Evolutionary conservation across 2,329 filamentous ascomycete species (phyloP).

Genomic region (Cladosporium sp.): DNA sequence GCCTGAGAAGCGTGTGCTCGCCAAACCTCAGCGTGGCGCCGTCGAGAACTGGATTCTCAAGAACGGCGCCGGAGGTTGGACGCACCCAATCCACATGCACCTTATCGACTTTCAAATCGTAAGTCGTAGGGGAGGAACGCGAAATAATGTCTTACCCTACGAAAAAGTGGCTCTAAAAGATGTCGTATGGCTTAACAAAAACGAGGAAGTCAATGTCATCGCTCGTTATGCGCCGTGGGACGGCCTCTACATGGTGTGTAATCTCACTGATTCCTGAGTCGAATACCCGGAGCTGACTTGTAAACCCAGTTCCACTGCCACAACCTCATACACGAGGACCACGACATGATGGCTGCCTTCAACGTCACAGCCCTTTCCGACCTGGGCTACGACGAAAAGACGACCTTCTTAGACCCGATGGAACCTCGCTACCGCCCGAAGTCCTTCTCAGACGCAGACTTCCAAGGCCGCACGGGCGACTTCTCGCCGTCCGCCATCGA

Average conservation of each 20-base stretch:
- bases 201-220: constrained; percentile 47
- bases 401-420: constrained; percentile 21
- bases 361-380: constrained; percentile 34
- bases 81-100: constrained; percentile 53
- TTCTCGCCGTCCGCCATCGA: constrained; percentile 20
- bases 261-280: neutral
- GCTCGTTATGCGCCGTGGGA: constrained; percentile 49
- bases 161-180: constrained; percentile 54
- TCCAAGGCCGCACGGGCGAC: constrained; percentile 14
- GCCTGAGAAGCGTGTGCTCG: constrained; percentile 28
- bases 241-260: constrained; percentile 38
- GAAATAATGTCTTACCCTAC: constrained; percentile 42
- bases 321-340: constrained; percentile 41
- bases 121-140: constrained; percentile 42
- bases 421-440: constrained; percentile 19
- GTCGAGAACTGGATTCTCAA: constrained; percentile 35
- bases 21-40: constrained; percentile 28
- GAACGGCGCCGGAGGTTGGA: constrained; percentile 44
- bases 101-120: constrained; percentile 54
- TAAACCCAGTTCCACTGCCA: constrained; percentile 33
- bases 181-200: constrained; percentile 48
- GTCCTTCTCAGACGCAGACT: constrained; percentile 15
- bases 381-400: constrained; percentile 28
- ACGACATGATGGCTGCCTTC: constrained; percentile 40
- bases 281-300: neutral